Percentiles rank a stretch among this genome's conserved stretches.
phyloP scores from a whole-genome alignment of 2,329 filamentous ascomycete genomes.

The Scedosporium aurantiacum region DNA sequence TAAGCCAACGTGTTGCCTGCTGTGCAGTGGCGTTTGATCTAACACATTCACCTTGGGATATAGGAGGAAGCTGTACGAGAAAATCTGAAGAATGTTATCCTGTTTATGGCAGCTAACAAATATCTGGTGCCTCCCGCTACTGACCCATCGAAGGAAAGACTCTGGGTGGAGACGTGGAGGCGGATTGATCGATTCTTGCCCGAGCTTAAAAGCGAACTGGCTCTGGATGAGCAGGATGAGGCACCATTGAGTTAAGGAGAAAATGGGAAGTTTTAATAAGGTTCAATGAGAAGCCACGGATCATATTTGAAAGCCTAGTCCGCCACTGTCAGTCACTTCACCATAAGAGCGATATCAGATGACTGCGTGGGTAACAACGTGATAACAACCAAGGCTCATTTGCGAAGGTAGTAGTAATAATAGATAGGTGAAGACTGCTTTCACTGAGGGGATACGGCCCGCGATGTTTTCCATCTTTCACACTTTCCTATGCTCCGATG shows the following conservation, averaged over 20 bases:
- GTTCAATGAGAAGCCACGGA: no score
- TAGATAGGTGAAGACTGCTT: background rate
- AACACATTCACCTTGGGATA: background rate
- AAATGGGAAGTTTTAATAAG: background rate
- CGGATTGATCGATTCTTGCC: slow-evolving; percentile 55
- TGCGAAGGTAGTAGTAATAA: background rate
- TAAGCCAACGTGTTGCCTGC: slow-evolving; percentile 32
- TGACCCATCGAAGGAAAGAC: slow-evolving; percentile 41
- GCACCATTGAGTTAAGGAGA: background rate
- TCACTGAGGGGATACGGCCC: background rate
- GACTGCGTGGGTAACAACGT: no score
- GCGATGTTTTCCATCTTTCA: background rate
- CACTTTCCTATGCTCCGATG: background rate
- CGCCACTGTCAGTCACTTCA: no score
- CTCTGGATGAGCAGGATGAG: slow-evolving; percentile 31
- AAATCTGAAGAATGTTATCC: slow-evolving; percentile 86
- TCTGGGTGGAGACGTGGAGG: slow-evolving; percentile 55
- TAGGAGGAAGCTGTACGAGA: slow-evolving; percentile 93
- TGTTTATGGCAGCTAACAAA: slow-evolving; percentile 88
- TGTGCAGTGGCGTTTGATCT: background rate
- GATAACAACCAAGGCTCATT: no score
- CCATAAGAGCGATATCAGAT: no score
- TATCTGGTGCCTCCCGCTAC: slow-evolving; percentile 63
- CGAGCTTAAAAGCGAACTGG: slow-evolving; percentile 45
- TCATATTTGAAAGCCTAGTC: no score